Conservation (phyloP, 192 early-diverging fungal species). For the Umbelopsis sp. region DNA sequence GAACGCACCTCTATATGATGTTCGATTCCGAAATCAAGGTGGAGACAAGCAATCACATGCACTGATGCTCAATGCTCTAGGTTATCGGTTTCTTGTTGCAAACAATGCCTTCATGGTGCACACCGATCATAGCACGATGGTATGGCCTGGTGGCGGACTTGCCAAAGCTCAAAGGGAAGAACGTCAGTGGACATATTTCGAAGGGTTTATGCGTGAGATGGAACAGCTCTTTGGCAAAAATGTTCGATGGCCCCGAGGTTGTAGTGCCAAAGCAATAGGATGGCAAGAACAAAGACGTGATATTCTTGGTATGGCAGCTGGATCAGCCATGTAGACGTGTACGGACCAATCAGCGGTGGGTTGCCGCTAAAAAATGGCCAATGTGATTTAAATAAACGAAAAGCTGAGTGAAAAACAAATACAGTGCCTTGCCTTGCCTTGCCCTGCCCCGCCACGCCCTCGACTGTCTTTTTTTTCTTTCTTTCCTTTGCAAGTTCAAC, state of each 20-base stretch:
- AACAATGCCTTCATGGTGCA: conserved; percentile 52
- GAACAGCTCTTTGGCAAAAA: conserved; percentile 42
- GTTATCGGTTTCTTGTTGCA: conserved; percentile 45
- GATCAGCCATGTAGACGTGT: conserved; percentile 1
- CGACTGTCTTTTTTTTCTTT: neutral
- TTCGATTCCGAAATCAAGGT: conserved; percentile 56
- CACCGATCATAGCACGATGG: conserved; percentile 48
- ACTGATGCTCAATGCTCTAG: conserved; percentile 48
- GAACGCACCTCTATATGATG: conserved; percentile 50
- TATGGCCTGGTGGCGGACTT: conserved; percentile 52
- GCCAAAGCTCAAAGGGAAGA: conserved; percentile 36
- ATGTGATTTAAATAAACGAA: neutral
- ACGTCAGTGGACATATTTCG: conserved; percentile 48
- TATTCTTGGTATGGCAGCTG: conserved; percentile 40
- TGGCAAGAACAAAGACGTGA: conserved; percentile 44
- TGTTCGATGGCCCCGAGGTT: conserved; percentile 54
- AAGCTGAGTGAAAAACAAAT: neutral
- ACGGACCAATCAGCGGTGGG: conserved; percentile 11
- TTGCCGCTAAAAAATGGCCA: neutral
- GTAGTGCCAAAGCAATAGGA: conserved; percentile 41
- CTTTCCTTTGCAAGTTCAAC: neutral
- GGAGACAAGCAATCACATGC: conserved; percentile 60
- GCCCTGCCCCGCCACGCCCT: too few relatives aligned
- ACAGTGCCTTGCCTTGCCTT: neutral
- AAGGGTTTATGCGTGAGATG: conserved; percentile 43